These are phyloP conservation scores for Myxozyma vanderwaltii DNA, from an alignment of 805 yeast genomes.

Conservation along the genomic window DNA sequence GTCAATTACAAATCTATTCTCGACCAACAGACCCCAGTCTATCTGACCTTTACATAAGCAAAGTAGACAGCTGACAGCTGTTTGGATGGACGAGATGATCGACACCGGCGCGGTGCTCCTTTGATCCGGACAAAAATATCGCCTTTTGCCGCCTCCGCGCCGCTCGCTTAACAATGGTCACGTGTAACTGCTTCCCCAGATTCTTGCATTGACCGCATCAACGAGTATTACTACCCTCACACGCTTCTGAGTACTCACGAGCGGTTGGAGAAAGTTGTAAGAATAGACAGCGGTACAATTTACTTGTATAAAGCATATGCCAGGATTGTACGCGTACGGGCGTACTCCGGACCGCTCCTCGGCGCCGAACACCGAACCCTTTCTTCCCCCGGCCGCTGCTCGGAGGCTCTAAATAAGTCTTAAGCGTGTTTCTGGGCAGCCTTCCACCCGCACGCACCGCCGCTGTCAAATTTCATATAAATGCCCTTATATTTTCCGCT, in stretches of 20 bases:
- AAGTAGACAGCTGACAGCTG: neutral
- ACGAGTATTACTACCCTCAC: too few relatives aligned
- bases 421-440: neutral
- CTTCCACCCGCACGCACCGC: conserved; percentile 3
- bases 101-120: neutral
- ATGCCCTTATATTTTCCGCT: neutral
- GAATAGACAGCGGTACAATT: too few relatives aligned
- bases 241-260: too few relatives aligned
- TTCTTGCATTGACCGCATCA: too few relatives aligned
- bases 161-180: neutral
- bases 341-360: neutral
- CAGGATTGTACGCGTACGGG: too few relatives aligned
- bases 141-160: neutral
- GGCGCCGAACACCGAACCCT: neutral
- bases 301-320: too few relatives aligned
- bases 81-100: neutral
- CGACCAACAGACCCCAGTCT: too few relatives aligned
- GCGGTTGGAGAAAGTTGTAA: too few relatives aligned
- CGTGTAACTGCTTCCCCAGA: conserved; percentile 4
- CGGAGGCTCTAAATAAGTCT: neutral
- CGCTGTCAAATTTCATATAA: neutral
- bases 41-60: too few relatives aligned
- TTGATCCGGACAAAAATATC: neutral
- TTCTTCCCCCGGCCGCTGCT: neutral
- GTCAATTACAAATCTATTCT: too few relatives aligned